These are phyloP conservation scores for Halophytophthora batemanensis DNA, from an alignment of 352 stramenopile species.

Conservation along the genomic window DNA sequence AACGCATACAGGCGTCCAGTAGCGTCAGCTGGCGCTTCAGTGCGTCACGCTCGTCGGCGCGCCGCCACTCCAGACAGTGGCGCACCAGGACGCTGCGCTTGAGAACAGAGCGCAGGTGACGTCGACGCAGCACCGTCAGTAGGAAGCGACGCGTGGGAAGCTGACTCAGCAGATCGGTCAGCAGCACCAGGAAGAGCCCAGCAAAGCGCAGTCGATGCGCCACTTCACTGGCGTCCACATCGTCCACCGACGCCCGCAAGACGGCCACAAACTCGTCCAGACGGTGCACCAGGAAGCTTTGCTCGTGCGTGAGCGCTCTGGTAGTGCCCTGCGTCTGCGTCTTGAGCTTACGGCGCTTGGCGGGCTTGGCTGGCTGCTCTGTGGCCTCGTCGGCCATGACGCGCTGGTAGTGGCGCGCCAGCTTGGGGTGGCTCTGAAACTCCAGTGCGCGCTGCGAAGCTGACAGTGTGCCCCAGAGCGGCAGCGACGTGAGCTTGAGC, in stretches of 20 bases:
- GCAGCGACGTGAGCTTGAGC: slow-evolving; percentile 63
- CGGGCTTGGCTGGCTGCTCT: slow-evolving; percentile 13
- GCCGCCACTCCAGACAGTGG: slow-evolving; percentile 35
- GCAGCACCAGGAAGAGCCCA: slow-evolving; percentile 67
- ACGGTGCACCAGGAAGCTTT: slow-evolving; percentile 32
- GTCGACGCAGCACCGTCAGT: slow-evolving; percentile 56
- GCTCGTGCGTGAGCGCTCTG: slow-evolving; percentile 8
- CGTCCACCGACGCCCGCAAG: slow-evolving; percentile 24
- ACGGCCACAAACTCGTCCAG: slow-evolving; percentile 49
- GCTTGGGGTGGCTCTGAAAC: slow-evolving; percentile 61
- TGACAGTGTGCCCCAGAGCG: slow-evolving; percentile 59
- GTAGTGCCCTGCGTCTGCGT: slow-evolving; percentile 1
- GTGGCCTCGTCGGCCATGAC: slow-evolving; percentile 7
- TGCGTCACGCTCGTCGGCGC: slow-evolving; percentile 31
- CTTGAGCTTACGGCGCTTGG: slow-evolving; percentile 38
- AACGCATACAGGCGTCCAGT: slow-evolving; percentile 65
- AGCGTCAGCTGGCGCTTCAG: slow-evolving; percentile 65
- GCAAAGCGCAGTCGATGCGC: slow-evolving; percentile 36
- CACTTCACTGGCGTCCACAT: slow-evolving; percentile 18
- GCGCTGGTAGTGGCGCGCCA: slow-evolving; percentile 65
- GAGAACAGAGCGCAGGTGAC: slow-evolving; percentile 48
- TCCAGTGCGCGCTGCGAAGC: slow-evolving; percentile 54
- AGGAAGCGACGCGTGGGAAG: slow-evolving; percentile 90
- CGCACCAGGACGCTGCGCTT: slow-evolving; percentile 37
- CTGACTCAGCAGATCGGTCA: slow-evolving; percentile 86